Base-by-base conservation (phyloP, 495 filamentous ascomycete species). In the Geoglossum glabrum region DNA sequence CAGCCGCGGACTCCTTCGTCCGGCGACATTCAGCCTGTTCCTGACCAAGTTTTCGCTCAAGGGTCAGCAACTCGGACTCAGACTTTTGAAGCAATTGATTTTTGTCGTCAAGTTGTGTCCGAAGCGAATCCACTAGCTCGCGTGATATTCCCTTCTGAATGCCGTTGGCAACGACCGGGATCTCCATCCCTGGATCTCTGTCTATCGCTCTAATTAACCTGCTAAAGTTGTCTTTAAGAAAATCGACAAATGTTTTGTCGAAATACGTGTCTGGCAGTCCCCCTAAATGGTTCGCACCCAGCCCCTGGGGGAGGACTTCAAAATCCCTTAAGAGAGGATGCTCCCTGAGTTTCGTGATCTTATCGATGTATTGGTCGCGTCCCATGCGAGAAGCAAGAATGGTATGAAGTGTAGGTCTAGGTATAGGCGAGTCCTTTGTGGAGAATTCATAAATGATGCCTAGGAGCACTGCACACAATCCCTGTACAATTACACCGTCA, bases 361-460 rank as follows among this genome's bases (percentile, higher is more conserved):
- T 84, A 66, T 95, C 87, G 49, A 94, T 80, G 64, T 94, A 99
- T 64, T 83, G 82, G 62, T 95, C 89, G 61, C 90, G 79, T 27
- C 88, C 87, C 64, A 97, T 79, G 52, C 83, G 80, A 30, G 83
- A 81, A 40, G 80, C 77, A 45, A 99, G 75, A 52, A 96, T 78
- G 36, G 85, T 80, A 64, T 92, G 86, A 51, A 97, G 72, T 8
- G 84, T 90, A 26, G 79, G 77, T 55, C 92, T 82, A 10, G 90
- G 79, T 57, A 97, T 81, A 5, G 93, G 90, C 0, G 90, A 96
- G 67, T 97, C 90, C 64, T 94, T 95, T 10, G 90, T 95, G 21
- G 90, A 96, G 63, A 97, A 99, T 64, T 99, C 92, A 65, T 97
- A 99, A 26, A 95, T 73, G 33, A 94, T 85, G 34, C 90, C 93